phyloP scores from a whole-genome alignment of 1,284 basidiomycete species.

The Albatrellus sp. region DNA sequence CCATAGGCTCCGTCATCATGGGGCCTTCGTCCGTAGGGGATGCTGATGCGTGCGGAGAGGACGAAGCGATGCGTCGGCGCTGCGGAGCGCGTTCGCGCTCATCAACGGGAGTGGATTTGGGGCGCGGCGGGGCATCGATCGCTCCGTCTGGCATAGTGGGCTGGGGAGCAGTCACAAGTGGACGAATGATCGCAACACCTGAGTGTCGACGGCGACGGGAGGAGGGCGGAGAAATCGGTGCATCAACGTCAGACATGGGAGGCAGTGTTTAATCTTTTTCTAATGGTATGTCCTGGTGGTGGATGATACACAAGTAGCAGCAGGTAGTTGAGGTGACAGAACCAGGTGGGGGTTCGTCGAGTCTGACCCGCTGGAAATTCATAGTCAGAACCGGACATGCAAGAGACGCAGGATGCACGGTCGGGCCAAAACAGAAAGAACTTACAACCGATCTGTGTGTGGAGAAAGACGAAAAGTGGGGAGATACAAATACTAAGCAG shows the following conservation, averaged over 20 bases:
- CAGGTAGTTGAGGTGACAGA: too few species aligned
- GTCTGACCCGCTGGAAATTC: too few species aligned
- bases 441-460: too few species aligned
- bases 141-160: neutral
- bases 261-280: too few species aligned
- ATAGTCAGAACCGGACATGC: too few species aligned
- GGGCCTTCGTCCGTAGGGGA: conserved; percentile 8
- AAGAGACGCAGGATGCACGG: too few species aligned
- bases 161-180: conserved; percentile 13
- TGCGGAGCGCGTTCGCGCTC: conserved; percentile 14
- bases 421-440: too few species aligned
- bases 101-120: conserved; percentile 24
- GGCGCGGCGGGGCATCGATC: conserved; percentile 18
- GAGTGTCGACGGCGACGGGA: conserved; percentile 20
- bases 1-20: conserved; percentile 5
- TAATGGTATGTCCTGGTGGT: too few species aligned
- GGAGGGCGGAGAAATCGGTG: conserved; percentile 3
- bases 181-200: conserved; percentile 20
- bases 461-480: too few species aligned
- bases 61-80: conserved; percentile 11
- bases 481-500: too few species aligned
- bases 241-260: neutral
- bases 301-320: too few species aligned
- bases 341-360: too few species aligned
- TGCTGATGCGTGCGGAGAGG: conserved; percentile 10